Evolutionary conservation across 495 filamentous ascomycete species (phyloP).

Genomic region (Corynascus novoguineensis): DNA sequence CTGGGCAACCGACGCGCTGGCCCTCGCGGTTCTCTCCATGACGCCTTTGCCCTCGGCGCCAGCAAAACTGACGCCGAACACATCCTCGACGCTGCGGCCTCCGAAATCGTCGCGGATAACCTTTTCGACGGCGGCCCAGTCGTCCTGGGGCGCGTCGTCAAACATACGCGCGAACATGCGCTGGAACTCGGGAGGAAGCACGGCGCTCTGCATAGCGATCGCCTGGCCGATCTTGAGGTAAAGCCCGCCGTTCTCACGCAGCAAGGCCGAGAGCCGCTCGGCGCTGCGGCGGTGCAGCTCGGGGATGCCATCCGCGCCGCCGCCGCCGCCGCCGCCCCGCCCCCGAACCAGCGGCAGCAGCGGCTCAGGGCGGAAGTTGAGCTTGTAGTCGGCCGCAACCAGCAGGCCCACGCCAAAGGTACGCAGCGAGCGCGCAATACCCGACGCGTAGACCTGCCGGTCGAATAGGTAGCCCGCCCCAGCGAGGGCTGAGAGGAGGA

Average conservation of each 20-base stretch:
- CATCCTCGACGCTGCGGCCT: constrained; percentile 70
- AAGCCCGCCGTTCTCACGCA: constrained; percentile 80
- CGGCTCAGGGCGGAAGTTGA: constrained; percentile 85
- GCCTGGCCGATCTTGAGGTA: constrained; percentile 98
- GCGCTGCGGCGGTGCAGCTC: constrained; percentile 78
- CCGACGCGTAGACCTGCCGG: constrained; percentile 65
- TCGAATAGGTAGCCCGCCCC: constrained; percentile 64
- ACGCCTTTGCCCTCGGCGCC: constrained; percentile 61
- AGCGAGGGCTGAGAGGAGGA: constrained; percentile 54
- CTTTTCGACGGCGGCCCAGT: constrained; percentile 80
- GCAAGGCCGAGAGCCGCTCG: constrained; percentile 68
- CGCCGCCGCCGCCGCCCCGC: too few relatives aligned
- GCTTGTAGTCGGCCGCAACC: constrained; percentile 87
- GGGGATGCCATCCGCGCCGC: constrained; percentile 58
- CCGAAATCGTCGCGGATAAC: constrained; percentile 88
- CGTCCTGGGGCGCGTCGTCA: constrained; percentile 93
- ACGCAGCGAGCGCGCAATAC: constrained; percentile 69
- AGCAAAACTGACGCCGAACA: constrained; percentile 78
- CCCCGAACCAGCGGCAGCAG: too few relatives aligned
- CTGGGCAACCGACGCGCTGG: constrained; percentile 89
- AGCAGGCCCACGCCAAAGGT: constrained; percentile 77
- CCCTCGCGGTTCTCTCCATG: constrained; percentile 82
- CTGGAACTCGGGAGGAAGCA: constrained; percentile 90
- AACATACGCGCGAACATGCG: constrained; percentile 95
- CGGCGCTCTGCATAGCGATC: constrained; percentile 94